Conservation (phyloP, 202 grass and related monocot genomes). For the Panicum hallii region DNA sequence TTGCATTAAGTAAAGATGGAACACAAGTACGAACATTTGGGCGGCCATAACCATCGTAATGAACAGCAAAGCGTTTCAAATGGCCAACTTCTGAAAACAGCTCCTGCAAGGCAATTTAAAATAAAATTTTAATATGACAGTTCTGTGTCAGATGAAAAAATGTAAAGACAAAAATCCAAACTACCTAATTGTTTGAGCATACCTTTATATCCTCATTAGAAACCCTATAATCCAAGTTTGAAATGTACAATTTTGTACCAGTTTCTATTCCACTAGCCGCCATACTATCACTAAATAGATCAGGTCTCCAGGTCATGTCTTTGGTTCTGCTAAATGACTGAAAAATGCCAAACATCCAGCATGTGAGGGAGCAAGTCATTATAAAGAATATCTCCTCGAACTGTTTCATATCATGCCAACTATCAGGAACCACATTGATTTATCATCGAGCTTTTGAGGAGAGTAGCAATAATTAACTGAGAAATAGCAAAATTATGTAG, state of each 20-base stretch:
- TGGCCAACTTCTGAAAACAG: conserved; percentile 84
- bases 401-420: conserved; percentile 41
- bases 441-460: conserved; percentile 36
- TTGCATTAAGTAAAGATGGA: conserved; percentile 21
- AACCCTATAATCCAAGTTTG: conserved; percentile 82
- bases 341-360: conserved; percentile 64
- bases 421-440: conserved; percentile 48
- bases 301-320: conserved; percentile 76
- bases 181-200: conserved; percentile 36
- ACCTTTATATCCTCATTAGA: conserved; percentile 91
- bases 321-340: conserved; percentile 91
- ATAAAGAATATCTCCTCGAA: conserved; percentile 48
- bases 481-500: conserved; percentile 42
- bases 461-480: conserved; percentile 45
- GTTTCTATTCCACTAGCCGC: conserved; percentile 73
- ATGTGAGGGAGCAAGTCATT: conserved; percentile 53
- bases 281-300: conserved; percentile 86
- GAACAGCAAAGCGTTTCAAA: conserved; percentile 79
- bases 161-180: neutral
- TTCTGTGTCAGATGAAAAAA: conserved; percentile 3
- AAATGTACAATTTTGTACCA: conserved; percentile 93
- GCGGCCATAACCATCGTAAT: conserved; percentile 81
- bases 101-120: conserved; percentile 56
- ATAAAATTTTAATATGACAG: conserved; percentile 21
- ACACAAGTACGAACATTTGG: conserved; percentile 65